Conservation (phyloP, 2,329 filamentous ascomycete genomes). For the Monosporascus sp. region DNA sequence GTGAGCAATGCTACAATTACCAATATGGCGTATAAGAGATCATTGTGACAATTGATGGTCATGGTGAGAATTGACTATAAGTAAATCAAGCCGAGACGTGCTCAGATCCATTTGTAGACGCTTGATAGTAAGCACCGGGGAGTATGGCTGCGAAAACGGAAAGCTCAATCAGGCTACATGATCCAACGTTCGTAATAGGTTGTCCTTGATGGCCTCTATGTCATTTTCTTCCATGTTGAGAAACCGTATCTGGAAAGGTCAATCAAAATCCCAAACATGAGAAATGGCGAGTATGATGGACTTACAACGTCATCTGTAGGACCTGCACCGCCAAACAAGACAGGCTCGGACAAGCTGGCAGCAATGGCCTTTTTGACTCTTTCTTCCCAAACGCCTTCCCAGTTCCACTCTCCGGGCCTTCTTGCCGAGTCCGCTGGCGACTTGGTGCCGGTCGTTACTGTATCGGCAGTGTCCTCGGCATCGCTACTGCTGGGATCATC, state of each 20-base stretch:
- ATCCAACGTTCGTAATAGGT: slow-evolving; percentile 47
- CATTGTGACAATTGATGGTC: not conserved
- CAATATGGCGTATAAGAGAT: not conserved
- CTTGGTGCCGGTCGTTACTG: slow-evolving; percentile 1
- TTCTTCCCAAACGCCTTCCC: slow-evolving; percentile 95
- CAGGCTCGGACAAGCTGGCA: slow-evolving; percentile 70
- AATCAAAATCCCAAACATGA: slow-evolving; percentile 8
- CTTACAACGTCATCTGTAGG: slow-evolving; percentile 67
- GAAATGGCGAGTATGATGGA: slow-evolving; percentile 6
- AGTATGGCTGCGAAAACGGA: slow-evolving; percentile 1
- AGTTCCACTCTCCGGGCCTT: slow-evolving; percentile 85
- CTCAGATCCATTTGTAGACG: slow-evolving; percentile 3
- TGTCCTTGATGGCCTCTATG: slow-evolving; percentile 52
- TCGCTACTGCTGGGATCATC: slow-evolving; percentile 3
- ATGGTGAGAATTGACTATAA: not conserved
- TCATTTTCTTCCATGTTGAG: slow-evolving; percentile 56
- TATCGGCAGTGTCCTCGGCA: slow-evolving; percentile 14
- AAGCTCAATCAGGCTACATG: slow-evolving; percentile 17
- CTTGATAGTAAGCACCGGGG: slow-evolving; percentile 1
- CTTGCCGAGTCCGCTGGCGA: slow-evolving; percentile 28
- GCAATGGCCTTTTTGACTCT: slow-evolving; percentile 75
- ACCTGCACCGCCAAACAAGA: slow-evolving; percentile 65
- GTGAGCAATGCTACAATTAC: not conserved
- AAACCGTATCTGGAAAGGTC: slow-evolving; percentile 55
- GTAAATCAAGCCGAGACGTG: not conserved